These are phyloP conservation scores for Ilex paraguariensis DNA, from an alignment of 305 asterid species.

Conservation along the genomic window DNA sequence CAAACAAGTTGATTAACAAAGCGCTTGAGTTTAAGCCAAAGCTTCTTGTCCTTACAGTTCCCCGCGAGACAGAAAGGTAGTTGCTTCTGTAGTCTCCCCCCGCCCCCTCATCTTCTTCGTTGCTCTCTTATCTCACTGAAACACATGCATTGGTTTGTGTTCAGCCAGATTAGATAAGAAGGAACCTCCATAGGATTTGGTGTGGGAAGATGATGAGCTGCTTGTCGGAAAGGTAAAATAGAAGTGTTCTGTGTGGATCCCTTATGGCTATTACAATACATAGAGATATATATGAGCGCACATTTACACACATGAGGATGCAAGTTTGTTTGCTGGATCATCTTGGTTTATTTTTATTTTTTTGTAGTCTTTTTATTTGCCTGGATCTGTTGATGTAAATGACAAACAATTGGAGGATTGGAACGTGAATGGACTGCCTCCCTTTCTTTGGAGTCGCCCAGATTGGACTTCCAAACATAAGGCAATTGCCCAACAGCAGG, in stretches of 20 bases:
- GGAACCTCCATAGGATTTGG: conserved; percentile 1
- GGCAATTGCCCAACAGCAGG: background rate
- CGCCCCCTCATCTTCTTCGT: background rate
- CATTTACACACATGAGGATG: too few species aligned
- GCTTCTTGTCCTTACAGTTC: conserved; percentile 81
- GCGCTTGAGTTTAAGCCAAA: conserved; percentile 91
- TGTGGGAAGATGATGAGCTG: conserved; percentile 2
- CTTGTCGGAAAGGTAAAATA: conserved; percentile 1
- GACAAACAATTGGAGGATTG: conserved; percentile 2
- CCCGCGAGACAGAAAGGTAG: conserved; percentile 66
- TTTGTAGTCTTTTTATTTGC: conserved; percentile 1
- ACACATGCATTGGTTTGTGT: background rate
- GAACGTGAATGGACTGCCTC: background rate
- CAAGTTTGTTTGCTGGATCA: background rate
- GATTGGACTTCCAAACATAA: conserved; percentile 4
- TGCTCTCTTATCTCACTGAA: background rate
- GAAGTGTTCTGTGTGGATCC: background rate
- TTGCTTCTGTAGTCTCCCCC: background rate
- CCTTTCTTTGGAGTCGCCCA: conserved; percentile 5
- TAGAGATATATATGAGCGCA: too few species aligned
- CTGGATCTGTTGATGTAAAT: conserved; percentile 8
- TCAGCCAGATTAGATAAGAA: conserved; percentile 1
- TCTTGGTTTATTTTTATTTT: background rate
- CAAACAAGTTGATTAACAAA: conserved; percentile 66
- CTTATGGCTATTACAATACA: background rate